phyloP scores from a whole-genome alignment of 108 stramenopile species.

The Seminavis robusta region DNA sequence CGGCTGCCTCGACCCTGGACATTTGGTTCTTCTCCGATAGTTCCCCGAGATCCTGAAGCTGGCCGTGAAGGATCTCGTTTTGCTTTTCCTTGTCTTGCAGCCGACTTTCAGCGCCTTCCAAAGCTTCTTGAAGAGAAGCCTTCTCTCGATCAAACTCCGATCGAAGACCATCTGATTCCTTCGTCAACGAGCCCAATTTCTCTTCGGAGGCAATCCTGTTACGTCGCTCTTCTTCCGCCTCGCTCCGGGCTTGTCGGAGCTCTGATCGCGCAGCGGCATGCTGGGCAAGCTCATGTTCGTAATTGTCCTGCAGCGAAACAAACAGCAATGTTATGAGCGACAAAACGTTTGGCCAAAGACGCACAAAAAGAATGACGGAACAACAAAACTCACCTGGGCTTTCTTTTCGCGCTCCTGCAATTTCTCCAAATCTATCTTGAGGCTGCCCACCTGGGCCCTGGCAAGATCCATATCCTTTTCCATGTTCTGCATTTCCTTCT shows the following conservation, averaged over 20 bases:
- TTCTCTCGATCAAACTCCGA: slow-evolving; percentile 53
- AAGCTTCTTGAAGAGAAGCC: slow-evolving; percentile 26
- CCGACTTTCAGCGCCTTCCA: slow-evolving; percentile 50
- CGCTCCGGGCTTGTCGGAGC: slow-evolving; percentile 62
- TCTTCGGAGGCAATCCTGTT: no score
- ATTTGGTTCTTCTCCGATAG: slow-evolving; percentile 59
- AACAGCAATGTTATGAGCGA: no score
- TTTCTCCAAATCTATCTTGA: slow-evolving; percentile 47
- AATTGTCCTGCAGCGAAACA: slow-evolving; percentile 52
- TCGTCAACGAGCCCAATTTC: slow-evolving; percentile 36
- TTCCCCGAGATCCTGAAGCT: slow-evolving; percentile 58
- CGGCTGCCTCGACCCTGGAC: slow-evolving; percentile 24
- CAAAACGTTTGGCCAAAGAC: no score
- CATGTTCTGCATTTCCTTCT: slow-evolving; percentile 27
- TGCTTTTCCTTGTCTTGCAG: slow-evolving; percentile 60
- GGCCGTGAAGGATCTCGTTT: slow-evolving; percentile 74
- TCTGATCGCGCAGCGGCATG: slow-evolving; percentile 72
- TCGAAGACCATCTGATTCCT: slow-evolving; percentile 50
- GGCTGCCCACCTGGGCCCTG: slow-evolving; percentile 25
- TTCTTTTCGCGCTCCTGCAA: slow-evolving; percentile 53
- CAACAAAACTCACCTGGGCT: no score
- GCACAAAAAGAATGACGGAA: no score
- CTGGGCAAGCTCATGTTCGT: slow-evolving; percentile 78
- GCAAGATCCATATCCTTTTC: slow-evolving; percentile 58
- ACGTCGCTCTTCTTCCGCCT: slow-evolving; percentile 44